These are phyloP conservation scores for Globisporangium heterothallicum DNA, from an alignment of 352 stramenopile genomes.

Conservation along the genomic window DNA sequence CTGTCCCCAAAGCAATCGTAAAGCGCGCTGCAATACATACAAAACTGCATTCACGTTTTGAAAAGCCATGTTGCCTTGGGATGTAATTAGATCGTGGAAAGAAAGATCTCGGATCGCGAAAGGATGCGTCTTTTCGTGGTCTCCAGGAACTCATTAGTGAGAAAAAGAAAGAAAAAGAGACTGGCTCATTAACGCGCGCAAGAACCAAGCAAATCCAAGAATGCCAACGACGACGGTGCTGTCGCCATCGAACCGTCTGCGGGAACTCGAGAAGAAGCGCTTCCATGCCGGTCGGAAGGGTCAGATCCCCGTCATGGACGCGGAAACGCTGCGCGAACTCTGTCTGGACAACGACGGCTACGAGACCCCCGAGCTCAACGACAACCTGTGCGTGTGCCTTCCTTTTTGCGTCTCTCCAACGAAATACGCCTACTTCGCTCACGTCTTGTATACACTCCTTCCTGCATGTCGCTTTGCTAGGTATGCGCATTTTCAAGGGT, in stretches of 20 bases:
- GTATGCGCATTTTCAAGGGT: conserved; percentile 92
- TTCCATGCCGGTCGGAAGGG: conserved; percentile 63
- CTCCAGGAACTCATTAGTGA: neutral
- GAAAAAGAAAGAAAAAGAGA: neutral
- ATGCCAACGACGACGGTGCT: conserved; percentile 43
- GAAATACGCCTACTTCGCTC: too few species aligned
- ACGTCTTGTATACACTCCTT: too few species aligned
- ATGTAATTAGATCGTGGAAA: neutral
- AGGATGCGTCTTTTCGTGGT: conserved; percentile 16
- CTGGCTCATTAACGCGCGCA: neutral
- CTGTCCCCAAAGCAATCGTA: neutral
- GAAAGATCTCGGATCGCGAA: conserved; percentile 11
- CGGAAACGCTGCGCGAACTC: conserved; percentile 72
- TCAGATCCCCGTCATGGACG: conserved; percentile 84
- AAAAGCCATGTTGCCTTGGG: neutral
- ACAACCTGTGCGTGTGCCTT: conserved; percentile 56
- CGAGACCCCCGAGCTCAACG: conserved; percentile 73
- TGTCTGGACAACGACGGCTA: conserved; percentile 92
- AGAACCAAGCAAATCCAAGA: too few species aligned
- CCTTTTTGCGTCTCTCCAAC: neutral
- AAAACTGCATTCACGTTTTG: neutral
- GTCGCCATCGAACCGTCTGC: conserved; percentile 47
- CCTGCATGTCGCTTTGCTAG: conserved; percentile 35
- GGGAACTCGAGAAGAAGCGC: conserved; percentile 61
- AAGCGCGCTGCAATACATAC: neutral